Conservation (phyloP, 1,139 yeast species). For the Debaryomyces coudertii region DNA sequence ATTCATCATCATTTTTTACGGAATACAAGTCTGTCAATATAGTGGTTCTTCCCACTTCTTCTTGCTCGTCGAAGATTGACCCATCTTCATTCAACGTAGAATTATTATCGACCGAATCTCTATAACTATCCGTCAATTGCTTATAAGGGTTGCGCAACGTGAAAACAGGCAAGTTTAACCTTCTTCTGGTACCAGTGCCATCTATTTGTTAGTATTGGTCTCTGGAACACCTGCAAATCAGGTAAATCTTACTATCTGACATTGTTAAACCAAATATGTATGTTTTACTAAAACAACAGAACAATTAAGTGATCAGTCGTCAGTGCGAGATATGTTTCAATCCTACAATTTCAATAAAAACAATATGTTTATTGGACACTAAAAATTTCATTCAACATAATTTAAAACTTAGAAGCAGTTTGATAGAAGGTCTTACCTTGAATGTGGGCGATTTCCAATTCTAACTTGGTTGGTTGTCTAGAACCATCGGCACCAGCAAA, state of each 20-base stretch:
- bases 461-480: constrained; percentile 68
- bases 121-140: not conserved
- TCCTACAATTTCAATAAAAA: not conserved
- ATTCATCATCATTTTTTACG: not conserved
- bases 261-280: not conserved
- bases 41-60: not conserved
- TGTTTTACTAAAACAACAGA: not conserved
- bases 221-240: not conserved
- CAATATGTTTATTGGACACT: not conserved
- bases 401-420: constrained; percentile 28
- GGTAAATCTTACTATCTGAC: not conserved
- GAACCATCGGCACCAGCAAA: constrained; percentile 81
- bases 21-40: not conserved
- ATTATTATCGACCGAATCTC: not conserved
- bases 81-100: not conserved
- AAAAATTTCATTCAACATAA: constrained; percentile 1
- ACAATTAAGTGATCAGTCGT: not conserved
- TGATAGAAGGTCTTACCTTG: constrained; percentile 71
- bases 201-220: constrained; percentile 1
- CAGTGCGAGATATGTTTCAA: not conserved
- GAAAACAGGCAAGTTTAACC: not conserved
- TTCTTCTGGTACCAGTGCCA: not conserved
- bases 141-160: not conserved
- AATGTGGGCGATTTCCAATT: constrained; percentile 59
- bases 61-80: not conserved